Base-by-base conservation (phyloP, 1,139 yeast species). In the Hansenula sp. region DNA sequence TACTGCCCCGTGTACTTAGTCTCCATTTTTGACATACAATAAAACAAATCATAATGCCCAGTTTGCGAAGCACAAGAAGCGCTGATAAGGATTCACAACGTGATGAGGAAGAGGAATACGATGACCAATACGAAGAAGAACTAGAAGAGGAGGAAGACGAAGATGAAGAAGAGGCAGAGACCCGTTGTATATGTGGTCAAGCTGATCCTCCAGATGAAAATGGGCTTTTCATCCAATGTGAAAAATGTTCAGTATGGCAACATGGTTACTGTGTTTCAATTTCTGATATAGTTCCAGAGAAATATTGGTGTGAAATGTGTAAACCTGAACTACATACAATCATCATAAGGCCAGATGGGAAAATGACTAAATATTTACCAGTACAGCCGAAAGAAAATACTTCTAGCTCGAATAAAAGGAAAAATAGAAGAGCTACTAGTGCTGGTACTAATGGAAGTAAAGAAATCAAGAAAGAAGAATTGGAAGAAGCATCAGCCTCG, bases 201-300 rank as follows among this genome's bases (percentile, higher is more conserved):
- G 45, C 73, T 41, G 69, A 73, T 59, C 64, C 75, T 37, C 62
- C 73, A 46, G 75, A 80, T 42, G 71, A 65, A 48, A 77, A 76
- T 36, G 82, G 86, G 39, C 75, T 82, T 40, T 85, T 83, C 43
- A 82, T 82, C 47, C 80, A 81, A 44, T 92, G 98, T 70, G 97
- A 92, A 53, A 73, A 75, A 47, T 92, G 98, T 65, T 80, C 88
- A 21, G 96, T 83, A 11, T 92, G 97, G 98, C 97, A 92, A 63
- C 98, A 92, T 60, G 97, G 97, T 3, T 89, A 73, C 63, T 92
- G 98, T 66, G 97, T 92, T 32, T 95, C 96, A 1, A 74, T 87
- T 44, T 71, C 69, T 46, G 82, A 78, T 27, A 83, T 77, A 44
- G 88, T 88, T 1, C 96, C 96, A 2, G 96, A 89, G 44, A 85